Evolutionary conservation across 2,329 filamentous ascomycete species (phyloP), one percentile per base, ranked within the genome.

Genomic region (Xylaria sp.): DNA sequence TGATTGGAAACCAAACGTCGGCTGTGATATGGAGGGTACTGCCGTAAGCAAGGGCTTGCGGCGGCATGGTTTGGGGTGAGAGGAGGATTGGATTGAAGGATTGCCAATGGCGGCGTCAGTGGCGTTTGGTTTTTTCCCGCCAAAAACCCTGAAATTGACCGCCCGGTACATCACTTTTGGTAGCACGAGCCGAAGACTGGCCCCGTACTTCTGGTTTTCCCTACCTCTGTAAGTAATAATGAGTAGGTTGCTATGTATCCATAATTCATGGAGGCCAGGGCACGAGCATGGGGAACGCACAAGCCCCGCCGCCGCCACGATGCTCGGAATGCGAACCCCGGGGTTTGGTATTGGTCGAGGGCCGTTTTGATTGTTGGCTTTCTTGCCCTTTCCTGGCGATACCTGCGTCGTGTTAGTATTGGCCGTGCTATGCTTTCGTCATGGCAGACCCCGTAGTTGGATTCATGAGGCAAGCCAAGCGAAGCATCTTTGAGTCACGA

Each of bases 381-480:
- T 20, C 33, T 54, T 7, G 27, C 49, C 25, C 29, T 25, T 29
- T 51, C 10, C 45, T 25, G 45, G 49, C 6, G 33, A 33, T 17
- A n/a, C 22, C 15, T 58, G 27, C 42, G 13, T 39, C 22, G 51
- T 54, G 31, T 38, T 49, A 9, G 27, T 45, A 27, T 36, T 22
- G 39, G 44, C 53, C n/a, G 63, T 66, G 59, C 53, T 25, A 59
- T 63, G 47, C 22, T 33, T 55, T 63, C 50, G 64, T 64, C 54
- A 67, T 50, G 44, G 31, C 17, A 54, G 42, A 22, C 25, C 36
- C 54, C 42, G 64, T 55, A 63, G 3, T 17, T 22, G 53, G 59
- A 53, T 61, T 54, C 51, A 56, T 67, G 61, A 25, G 61, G 65
- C 42, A 64, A 57, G 50, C 22, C 44, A 64, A 57, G 61, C 65